Conservation (phyloP, 148 eudicot species). For the Silene latifolia region DNA sequence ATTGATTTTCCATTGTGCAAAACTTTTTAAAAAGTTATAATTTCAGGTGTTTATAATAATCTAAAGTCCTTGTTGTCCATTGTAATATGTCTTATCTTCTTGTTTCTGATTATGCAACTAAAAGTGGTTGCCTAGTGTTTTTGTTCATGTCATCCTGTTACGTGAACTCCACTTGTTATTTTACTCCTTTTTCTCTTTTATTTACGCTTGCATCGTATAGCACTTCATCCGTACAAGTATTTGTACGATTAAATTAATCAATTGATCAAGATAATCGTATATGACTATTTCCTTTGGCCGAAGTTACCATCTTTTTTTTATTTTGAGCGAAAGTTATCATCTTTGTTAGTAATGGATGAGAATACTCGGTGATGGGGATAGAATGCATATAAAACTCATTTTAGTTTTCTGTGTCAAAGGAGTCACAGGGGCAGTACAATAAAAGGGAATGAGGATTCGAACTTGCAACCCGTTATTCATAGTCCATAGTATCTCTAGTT, state of each 20-base stretch:
- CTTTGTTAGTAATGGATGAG: too few relatives aligned
- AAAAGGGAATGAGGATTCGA: too few relatives aligned
- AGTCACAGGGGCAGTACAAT: too few relatives aligned
- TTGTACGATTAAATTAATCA: not conserved
- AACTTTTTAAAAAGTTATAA: too few relatives aligned
- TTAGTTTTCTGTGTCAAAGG: too few relatives aligned
- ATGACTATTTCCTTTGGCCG: not conserved
- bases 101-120: conserved; percentile 8
- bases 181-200: not conserved
- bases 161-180: not conserved
- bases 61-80: conserved; percentile 3
- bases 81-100: conserved; percentile 7
- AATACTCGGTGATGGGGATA: too few relatives aligned
- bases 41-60: not conserved
- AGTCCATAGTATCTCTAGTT: too few relatives aligned
- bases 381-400: too few relatives aligned
- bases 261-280: not conserved
- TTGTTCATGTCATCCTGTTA: conserved; percentile 1
- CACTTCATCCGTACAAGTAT: not conserved
- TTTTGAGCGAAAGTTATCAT: too few relatives aligned
- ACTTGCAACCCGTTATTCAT: too few relatives aligned
- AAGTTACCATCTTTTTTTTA: too few relatives aligned
- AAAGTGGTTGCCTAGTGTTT: not conserved
- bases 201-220: not conserved
- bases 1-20: conserved; percentile 1